Conservation (phyloP, 208 protist species). For the Wallacemonas collosoma region DNA sequence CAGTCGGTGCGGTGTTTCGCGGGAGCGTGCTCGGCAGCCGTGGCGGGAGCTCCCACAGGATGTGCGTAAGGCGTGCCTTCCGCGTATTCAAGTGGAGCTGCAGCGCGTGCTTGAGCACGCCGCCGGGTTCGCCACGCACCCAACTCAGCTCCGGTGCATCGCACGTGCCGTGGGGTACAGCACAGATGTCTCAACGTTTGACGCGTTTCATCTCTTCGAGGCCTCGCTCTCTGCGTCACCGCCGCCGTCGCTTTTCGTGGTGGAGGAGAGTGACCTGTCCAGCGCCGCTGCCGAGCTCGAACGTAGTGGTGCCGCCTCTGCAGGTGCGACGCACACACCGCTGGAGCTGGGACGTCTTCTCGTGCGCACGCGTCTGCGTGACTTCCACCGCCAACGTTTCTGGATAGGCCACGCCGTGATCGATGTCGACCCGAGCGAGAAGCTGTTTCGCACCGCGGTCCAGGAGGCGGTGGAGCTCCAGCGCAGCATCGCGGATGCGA, state of each 20-base stretch:
- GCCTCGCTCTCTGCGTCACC: constrained; percentile 51
- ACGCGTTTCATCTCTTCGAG: constrained; percentile 75
- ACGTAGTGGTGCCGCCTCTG: constrained; percentile 14
- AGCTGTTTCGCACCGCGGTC: constrained; percentile 57
- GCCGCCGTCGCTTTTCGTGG: constrained; percentile 41
- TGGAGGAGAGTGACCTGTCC: constrained; percentile 23
- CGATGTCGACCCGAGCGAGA: constrained; percentile 80
- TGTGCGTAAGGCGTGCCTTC: constrained; percentile 44
- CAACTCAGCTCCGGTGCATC: constrained; percentile 58
- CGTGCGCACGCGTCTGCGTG: constrained; percentile 33
- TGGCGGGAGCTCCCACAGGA: constrained; percentile 79
- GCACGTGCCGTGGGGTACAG: constrained; percentile 71
- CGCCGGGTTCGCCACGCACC: constrained; percentile 28
- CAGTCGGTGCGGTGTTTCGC: constrained; percentile 79
- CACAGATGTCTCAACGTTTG: constrained; percentile 81
- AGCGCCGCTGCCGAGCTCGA: neutral
- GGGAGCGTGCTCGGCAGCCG: constrained; percentile 63
- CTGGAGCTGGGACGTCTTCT: neutral
- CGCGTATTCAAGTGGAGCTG: constrained; percentile 65
- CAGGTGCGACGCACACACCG: constrained; percentile 19
- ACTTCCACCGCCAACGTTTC: constrained; percentile 76
- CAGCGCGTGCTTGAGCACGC: constrained; percentile 41
- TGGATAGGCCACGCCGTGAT: constrained; percentile 72
- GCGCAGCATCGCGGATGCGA: constrained; percentile 61
- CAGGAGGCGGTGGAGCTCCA: constrained; percentile 66